Evolutionary conservation across 2,329 filamentous ascomycete genomes (phyloP), one percentile per base, ranked within the genome.

Genomic region (Apiospora malaysiana): DNA sequence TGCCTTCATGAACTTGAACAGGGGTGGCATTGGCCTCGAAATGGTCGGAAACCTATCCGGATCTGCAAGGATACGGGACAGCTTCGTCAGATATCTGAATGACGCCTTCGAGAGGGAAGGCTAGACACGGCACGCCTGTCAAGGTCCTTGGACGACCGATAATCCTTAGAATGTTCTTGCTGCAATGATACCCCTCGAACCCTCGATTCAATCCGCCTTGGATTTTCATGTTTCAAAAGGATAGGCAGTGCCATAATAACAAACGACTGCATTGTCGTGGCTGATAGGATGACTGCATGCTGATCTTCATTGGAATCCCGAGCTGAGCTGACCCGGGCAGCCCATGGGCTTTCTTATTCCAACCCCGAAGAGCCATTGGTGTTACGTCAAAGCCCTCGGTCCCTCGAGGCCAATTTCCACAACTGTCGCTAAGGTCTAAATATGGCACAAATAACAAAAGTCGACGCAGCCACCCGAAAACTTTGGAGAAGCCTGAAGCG

Each of bases 1-100:
- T 76, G 93, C 94, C 67, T 97, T 93, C 81, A 90, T 95, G 75
- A 88, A 86, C 6, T 80, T 97, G 79, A 95, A 95, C 75, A 85
- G 94, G 68, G 94, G 83, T 77, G 92, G 86, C 78, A 94, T 89
- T 72, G 90, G 84, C 66, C 82, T 85, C 70, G 89, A 90, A 75
- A 82, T 81, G 1, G 85, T 89, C 3, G 86, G 86, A 0, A 88
- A 86, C 73, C 81, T 90, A 79, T 69, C 69, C 3, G 83, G 82
- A 7, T 85, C 84, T 1, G 83, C 84, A 40, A 85, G 89, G 75
- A 85, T 92, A 75, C 84, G 86, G 72, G 88, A 90, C 78, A 88
- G 86, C 45, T 93, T 93, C 78, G 89, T 92, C 43, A 86, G 86
- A 27, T 92, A 92, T 81, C 80, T 93, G 66, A 92, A 92, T 75